Conservation (phyloP, 2,329 filamentous ascomycete species). For the Coniochaeta hoffmannii region DNA sequence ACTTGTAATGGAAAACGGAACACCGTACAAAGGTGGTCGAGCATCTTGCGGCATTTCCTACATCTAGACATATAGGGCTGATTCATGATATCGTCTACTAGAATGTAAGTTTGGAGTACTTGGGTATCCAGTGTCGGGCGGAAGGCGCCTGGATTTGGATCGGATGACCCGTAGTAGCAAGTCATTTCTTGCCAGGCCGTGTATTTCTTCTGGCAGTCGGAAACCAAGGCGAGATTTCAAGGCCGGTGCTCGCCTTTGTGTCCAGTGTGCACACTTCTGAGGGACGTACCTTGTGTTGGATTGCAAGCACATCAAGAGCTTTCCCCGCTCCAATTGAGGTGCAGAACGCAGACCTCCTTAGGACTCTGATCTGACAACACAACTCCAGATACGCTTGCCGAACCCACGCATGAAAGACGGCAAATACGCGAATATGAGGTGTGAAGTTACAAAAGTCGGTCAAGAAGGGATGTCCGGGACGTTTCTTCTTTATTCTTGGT, state of each 20-base stretch:
- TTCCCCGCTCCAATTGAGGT: neutral
- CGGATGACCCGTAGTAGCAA: too few relatives aligned
- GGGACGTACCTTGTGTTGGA: too few relatives aligned
- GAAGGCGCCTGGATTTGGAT: too few relatives aligned
- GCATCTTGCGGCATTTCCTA: too few relatives aligned
- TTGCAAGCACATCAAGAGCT: neutral
- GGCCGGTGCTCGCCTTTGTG: neutral
- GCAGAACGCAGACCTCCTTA: neutral
- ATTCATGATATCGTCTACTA: too few relatives aligned
- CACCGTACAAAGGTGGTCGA: neutral
- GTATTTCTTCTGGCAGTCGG: too few relatives aligned
- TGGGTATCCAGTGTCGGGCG: too few relatives aligned
- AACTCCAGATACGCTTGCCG: neutral
- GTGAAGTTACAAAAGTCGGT: neutral
- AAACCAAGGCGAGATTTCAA: neutral
- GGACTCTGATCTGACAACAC: neutral
- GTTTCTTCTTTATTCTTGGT: neutral
- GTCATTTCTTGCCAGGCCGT: too few relatives aligned
- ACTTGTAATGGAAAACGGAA: slow-evolving; percentile 11
- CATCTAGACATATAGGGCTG: neutral
- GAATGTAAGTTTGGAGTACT: too few relatives aligned
- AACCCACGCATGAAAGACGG: too few relatives aligned
- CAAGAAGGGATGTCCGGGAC: neutral
- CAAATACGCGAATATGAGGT: neutral
- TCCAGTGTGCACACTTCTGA: too few relatives aligned